These are phyloP conservation scores for Phytophthora pisi DNA, from an alignment of 352 stramenopile genomes.

Conservation along the genomic window DNA sequence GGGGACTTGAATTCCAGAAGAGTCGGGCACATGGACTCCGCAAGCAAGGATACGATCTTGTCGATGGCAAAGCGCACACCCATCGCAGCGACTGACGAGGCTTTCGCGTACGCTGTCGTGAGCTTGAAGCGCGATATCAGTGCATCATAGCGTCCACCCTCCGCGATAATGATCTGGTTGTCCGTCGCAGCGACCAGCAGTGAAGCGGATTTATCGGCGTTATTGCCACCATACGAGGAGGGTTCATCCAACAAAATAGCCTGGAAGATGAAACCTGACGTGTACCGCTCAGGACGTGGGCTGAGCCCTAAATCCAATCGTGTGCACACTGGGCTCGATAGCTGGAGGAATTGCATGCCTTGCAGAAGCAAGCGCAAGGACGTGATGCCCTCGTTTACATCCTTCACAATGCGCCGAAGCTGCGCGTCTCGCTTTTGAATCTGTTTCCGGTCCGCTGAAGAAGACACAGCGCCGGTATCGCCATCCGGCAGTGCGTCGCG, in stretches of 20 bases:
- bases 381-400: conserved; percentile 68
- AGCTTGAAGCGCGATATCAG: conserved; percentile 87
- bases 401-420: conserved; percentile 69
- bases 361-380: conserved; percentile 73
- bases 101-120: conserved; percentile 76
- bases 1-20: conserved; percentile 45
- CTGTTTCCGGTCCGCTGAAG: conserved; percentile 48
- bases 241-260: conserved; percentile 60
- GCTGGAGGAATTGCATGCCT: conserved; percentile 68
- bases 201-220: conserved; percentile 23
- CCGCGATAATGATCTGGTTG: conserved; percentile 73
- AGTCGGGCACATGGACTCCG: conserved; percentile 39
- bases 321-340: conserved; percentile 64
- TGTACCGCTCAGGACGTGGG: conserved; percentile 75
- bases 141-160: conserved; percentile 84
- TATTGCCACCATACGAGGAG: conserved; percentile 20
- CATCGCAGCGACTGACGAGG: conserved; percentile 74
- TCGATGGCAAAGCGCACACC: conserved; percentile 87
- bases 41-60: conserved; percentile 82
- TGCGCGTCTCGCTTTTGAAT: conserved; percentile 71
- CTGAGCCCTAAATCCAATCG: conserved; percentile 81
- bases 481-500: conserved; percentile 30
- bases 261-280: conserved; percentile 86
- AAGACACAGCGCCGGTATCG: conserved; percentile 15
- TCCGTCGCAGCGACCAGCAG: conserved; percentile 42